Base-by-base conservation (phyloP, 352 stramenopile genomes). In the Globisporangium cylindrosporum region DNA sequence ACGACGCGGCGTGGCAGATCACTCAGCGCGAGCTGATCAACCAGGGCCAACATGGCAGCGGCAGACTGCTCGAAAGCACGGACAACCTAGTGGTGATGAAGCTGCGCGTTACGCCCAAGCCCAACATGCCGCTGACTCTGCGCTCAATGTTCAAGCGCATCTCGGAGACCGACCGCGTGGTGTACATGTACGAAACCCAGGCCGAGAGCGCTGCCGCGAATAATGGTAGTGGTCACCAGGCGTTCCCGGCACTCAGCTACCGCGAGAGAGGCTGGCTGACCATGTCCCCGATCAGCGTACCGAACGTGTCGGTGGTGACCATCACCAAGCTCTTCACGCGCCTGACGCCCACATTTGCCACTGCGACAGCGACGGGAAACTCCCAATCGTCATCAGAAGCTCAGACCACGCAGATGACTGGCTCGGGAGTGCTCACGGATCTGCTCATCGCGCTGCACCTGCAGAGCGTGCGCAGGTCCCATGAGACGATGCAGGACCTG, bases 371-470 rank as follows among this genome's bases (percentile, higher is more conserved):
- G 18, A 15, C 1, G n/a, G 20, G 10, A 10, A 27, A 58, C 12
- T 29, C 43, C 3, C 25, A 9, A 29, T 15, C 59, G 27, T 10
- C 20, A 59, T 1, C 29, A 66, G n/a, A 5, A 49, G 41, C 9
- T 32, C 20, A 34, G 24, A 51, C 38, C 7, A 36, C 18, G 3
- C 43, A 66, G 12, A 24, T 56, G 27, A 46, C 18, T 32, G 43
- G 32, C 1, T 41, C 22, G 0, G 62, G 51, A 5, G 54, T 48
- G 4, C 38, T 63, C 53, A 68, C 25, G 1, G 53, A 68, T 18
- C 63, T 68, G 15, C 34, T 68, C 63, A 68, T 68, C 20, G 62
- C 62, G 8, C 36, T 59, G 20, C 59, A 63, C 36, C 36, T 68
- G 63, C 53, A 62, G 53, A 38, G 36, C 36, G 25, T 57, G 24